Evolutionary conservation across 148 eudicot genomes (phyloP).

Genomic region (Silene conica): DNA sequence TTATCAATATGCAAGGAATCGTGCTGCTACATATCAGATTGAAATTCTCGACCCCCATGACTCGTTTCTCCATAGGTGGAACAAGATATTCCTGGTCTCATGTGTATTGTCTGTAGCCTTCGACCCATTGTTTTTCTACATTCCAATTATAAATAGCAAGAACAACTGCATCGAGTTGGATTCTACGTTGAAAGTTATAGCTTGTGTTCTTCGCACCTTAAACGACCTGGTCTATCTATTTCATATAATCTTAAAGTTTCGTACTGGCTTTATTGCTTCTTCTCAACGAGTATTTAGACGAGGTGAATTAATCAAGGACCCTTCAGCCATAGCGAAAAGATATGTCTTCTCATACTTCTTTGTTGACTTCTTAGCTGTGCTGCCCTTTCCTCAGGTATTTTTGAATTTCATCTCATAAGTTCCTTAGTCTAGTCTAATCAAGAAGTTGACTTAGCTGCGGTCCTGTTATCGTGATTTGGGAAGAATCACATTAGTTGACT

Average conservation of each 20-base stretch:
- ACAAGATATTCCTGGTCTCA: constrained; percentile 48
- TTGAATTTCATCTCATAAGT: background rate
- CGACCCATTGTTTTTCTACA: constrained; percentile 67
- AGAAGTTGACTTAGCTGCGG: background rate
- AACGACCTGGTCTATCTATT: constrained; percentile 54
- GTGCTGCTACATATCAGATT: constrained; percentile 7
- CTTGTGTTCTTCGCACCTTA: constrained; percentile 52
- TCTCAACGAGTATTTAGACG: constrained; percentile 64
- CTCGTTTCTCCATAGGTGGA: constrained; percentile 55
- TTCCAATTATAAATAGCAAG: constrained; percentile 41
- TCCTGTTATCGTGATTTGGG: too few relatives aligned
- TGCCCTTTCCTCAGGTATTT: constrained; percentile 54
- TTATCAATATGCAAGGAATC: constrained; percentile 25
- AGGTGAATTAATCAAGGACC: constrained; percentile 54
- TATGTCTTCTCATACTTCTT: constrained; percentile 52
- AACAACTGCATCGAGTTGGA: constrained; percentile 49
- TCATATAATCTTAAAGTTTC: constrained; percentile 59
- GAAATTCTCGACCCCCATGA: constrained; percentile 59
- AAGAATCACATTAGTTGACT: too few relatives aligned
- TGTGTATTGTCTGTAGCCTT: constrained; percentile 57
- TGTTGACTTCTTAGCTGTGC: constrained; percentile 55
- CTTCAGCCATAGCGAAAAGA: constrained; percentile 48
- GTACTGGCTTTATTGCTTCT: constrained; percentile 60
- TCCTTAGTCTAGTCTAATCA: background rate
- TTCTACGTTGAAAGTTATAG: constrained; percentile 34